Base-by-base conservation (phyloP, 495 filamentous ascomycete genomes). In the Amniculicola lignicola region DNA sequence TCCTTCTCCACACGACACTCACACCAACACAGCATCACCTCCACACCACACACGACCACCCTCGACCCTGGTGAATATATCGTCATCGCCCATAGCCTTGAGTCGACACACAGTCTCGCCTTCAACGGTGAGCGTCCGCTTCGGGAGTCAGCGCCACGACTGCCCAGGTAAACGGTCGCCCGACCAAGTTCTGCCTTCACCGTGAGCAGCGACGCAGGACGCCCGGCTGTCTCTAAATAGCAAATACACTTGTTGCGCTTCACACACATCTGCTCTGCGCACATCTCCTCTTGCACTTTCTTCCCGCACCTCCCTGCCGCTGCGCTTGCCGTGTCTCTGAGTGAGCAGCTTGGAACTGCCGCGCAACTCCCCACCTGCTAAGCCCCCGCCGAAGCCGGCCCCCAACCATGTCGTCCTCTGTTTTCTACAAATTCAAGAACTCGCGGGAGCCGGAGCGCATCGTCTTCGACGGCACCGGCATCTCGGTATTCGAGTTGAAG, bases 361-460 rank as follows among this genome's bases (percentile, higher is more conserved):
- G 38, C 14, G 24, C 28, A 44, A 31, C 51, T 54, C 41, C 31
- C 16, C 52, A 28, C 42, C 49, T 23, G 31, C 15, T 16, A 45
- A 7, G n/a, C 25, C 38, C 38, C 15, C 31, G 12, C 31, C 16
- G 4, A 25, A 21, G 18, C 4, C 22, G 22, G 22, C 21, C n/a
- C 9, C 9, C 58, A 51, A 85, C 65, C 70, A 98, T 98, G 93
- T 80, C 91, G 74, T 96, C 94, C 51, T 96, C 90, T 59, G 91
- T 99, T 70, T 96, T 95, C 76, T 97, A 95, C 87, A 95, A 95
- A 76, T 99, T 97, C 87, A 97, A 96, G 79, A 96, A 92, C 54
- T 89, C 93, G 70, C 95, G 92, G 74, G 94, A 97, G 70, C 88
- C 92, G 50, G 86, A 89, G 19, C 79, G 90, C 68, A 88, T 99